These are phyloP conservation scores for Fonsecaea multimorphosa DNA, from an alignment of 2,329 filamentous ascomycete genomes.

Conservation along the genomic window DNA sequence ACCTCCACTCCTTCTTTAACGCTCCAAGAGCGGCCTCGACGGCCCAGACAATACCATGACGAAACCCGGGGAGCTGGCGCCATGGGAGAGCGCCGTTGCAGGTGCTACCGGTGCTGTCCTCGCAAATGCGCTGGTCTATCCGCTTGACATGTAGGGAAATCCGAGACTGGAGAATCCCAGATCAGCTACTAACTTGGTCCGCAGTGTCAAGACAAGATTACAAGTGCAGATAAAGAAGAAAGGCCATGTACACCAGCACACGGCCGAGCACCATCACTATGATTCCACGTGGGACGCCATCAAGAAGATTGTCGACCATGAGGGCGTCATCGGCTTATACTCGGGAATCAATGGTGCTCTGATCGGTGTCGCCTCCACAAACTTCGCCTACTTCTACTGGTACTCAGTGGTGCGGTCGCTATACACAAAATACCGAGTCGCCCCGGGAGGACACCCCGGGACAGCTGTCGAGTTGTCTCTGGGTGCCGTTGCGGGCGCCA, in stretches of 20 bases:
- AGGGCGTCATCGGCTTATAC: conserved; percentile 84
- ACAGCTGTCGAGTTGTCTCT: conserved; percentile 83
- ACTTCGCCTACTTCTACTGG: conserved; percentile 99
- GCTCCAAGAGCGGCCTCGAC: conserved; percentile 11
- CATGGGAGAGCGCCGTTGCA: conserved; percentile 91
- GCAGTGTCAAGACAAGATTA: conserved; percentile 90
- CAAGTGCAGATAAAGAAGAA: conserved; percentile 87
- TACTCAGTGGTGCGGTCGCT: conserved; percentile 85
- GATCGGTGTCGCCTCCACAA: conserved; percentile 92
- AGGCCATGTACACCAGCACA: conserved; percentile 54
- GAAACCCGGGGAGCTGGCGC: conserved; percentile 74
- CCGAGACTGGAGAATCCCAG: not conserved
- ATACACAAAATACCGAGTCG: conserved; percentile 66
- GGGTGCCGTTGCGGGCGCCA: conserved; percentile 83
- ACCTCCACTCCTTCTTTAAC: not conserved
- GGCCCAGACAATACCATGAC: conserved; percentile 50
- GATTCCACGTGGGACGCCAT: conserved; percentile 87
- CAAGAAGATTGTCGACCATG: conserved; percentile 77
- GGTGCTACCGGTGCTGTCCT: conserved; percentile 92
- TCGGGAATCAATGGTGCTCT: conserved; percentile 85
- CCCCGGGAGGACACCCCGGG: conserved; percentile 61
- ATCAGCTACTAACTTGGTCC: conserved; percentile 16
- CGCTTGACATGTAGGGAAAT: conserved; percentile 82
- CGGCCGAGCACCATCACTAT: conserved; percentile 72
- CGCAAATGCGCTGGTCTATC: conserved; percentile 94